Conservation (phyloP, 208 protist species). For the Acanthamoeba royreba region DNA sequence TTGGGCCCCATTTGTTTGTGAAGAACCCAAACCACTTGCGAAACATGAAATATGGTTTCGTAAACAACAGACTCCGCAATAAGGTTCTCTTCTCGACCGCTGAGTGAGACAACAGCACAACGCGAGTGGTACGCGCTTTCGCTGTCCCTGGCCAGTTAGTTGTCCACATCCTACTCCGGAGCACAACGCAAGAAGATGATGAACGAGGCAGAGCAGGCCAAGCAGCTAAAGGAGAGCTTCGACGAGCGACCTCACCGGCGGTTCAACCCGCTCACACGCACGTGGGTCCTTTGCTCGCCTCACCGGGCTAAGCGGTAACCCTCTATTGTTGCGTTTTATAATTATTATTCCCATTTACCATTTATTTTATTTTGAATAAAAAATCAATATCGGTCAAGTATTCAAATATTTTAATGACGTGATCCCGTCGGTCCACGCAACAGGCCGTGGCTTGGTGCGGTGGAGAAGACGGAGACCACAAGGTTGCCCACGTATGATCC, state of each 20-base stretch:
- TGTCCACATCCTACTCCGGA: no score
- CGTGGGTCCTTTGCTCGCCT: conserved; percentile 67
- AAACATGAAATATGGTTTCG: no score
- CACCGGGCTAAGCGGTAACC: conserved; percentile 57
- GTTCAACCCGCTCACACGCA: conserved; percentile 53
- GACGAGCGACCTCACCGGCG: conserved; percentile 57
- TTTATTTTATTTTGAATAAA: neutral
- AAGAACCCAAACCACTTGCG: no score
- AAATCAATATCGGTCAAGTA: neutral
- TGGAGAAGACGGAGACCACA: neutral
- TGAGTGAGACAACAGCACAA: no score
- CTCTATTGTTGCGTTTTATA: no score
- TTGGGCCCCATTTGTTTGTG: no score
- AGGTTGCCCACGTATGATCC: conserved; percentile 53
- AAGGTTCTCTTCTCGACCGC: no score
- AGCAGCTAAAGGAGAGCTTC: conserved; percentile 9
- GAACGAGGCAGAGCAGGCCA: neutral
- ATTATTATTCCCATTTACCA: no score
- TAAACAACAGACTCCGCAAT: no score
- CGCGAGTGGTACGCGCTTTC: no score
- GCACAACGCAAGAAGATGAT: neutral
- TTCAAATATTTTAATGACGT: neutral
- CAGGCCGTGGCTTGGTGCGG: conserved; percentile 62
- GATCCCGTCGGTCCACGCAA: no score
- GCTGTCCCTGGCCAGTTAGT: no score